phyloP scores from a whole-genome alignment of 1,139 yeast genomes.

The Torulaspora pretoriensis region DNA sequence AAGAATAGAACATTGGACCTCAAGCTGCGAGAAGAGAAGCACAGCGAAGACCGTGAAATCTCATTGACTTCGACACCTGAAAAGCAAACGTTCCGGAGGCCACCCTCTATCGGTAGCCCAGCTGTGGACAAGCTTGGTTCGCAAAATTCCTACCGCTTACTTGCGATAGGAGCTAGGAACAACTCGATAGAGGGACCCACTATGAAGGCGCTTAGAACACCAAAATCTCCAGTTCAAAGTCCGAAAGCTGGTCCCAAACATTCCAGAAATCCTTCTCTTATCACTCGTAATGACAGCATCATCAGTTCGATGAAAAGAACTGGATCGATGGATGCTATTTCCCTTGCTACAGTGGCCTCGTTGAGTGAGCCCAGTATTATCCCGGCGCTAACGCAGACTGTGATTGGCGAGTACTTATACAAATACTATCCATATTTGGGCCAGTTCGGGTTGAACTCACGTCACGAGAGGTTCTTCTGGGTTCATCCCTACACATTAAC shows the following conservation, averaged over 20 bases:
- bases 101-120: slow-evolving; percentile 14
- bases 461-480: slow-evolving; percentile 96
- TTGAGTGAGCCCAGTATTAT: slow-evolving; percentile 70
- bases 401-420: slow-evolving; percentile 85
- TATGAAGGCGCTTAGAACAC: slow-evolving; percentile 28
- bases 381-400: slow-evolving; percentile 86
- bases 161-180: slow-evolving; percentile 22
- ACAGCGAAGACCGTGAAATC: slow-evolving; percentile 14
- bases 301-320: slow-evolving; percentile 8
- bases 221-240: slow-evolving; percentile 1
- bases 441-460: slow-evolving; percentile 66
- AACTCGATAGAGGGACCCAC: slow-evolving; percentile 32
- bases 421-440: slow-evolving; percentile 81
- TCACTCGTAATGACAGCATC: slow-evolving; percentile 2
- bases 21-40: slow-evolving; percentile 46
- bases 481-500: slow-evolving; percentile 91
- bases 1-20: slow-evolving; percentile 42
- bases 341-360: slow-evolving; percentile 69
- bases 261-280: slow-evolving; percentile 12
- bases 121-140: slow-evolving; percentile 23
- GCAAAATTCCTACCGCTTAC: slow-evolving; percentile 22
- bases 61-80: slow-evolving; percentile 32
- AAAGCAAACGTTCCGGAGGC: slow-evolving; percentile 5
- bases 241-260: slow-evolving; percentile 13
- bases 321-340: slow-evolving; percentile 37